Base-by-base conservation (phyloP, 768 basidiomycete species). In the Rhodotorula sphaerocarpa region DNA sequence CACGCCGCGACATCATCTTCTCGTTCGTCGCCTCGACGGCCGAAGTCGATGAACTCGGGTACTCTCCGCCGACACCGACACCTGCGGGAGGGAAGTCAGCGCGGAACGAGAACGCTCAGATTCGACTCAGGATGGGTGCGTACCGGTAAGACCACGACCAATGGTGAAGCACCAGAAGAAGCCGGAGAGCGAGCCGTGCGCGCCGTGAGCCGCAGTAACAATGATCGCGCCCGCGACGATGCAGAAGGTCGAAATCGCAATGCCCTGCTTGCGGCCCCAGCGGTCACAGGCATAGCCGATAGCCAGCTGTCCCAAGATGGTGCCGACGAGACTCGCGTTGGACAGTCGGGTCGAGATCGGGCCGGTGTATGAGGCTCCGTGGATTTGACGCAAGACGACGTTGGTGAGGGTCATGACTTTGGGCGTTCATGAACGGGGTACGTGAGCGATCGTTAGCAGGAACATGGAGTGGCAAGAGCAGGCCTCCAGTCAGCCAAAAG, bases 1-100 rank as follows among this genome's bases (percentile, higher is more conserved):
- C 86, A 42, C 86, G 80, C 55, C 78, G 73, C 67, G 79, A 78
- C 33, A 80, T 57, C 74, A 81, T 81, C 70, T 80, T 82, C 74
- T 87, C 85, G 70, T 87, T 87, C 23, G 86, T 84, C 34, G 85
- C 81, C 73, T 87, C 86, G 34, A 80, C 81, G 7, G 86, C 85
- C 45, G 81, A 81, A 0, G 84, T 83, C 1, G 83, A 84, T 10
- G 83, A 84, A 10, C 84, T 84, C 1, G 86, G 86, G 73, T 88
- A 87, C 76, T 87, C 66, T 23, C 66, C 65, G 30, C 63, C 63
- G 7, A 64, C 57, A 25, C 62, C 62, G 31, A 63, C 53, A 15
- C 62, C 62, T 34, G 36, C n/a, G 3, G n/a, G n/a, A n/a, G n/a
- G n/a, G n/a, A n/a, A n/a, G n/a, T n/a, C n/a, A 9, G 25, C 14